Conservation (phyloP, 2,329 filamentous ascomycete species). For the Rutstroemia sp. region DNA sequence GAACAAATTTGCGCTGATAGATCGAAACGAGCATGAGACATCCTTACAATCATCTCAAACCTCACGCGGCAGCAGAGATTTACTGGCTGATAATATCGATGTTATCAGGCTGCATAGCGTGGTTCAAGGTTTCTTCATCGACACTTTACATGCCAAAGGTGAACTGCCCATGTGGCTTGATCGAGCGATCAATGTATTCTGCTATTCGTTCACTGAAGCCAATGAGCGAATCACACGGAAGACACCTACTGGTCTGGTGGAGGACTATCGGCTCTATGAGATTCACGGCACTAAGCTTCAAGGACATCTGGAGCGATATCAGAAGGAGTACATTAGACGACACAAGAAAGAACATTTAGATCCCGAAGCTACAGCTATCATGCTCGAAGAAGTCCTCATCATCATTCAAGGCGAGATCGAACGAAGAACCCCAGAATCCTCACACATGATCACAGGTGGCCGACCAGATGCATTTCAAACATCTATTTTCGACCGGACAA, state of each 20-base stretch:
- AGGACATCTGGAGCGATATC: conserved; percentile 35
- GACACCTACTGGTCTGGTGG: conserved; percentile 37
- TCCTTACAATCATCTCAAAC: conserved; percentile 22
- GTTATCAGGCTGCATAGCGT: conserved; percentile 44
- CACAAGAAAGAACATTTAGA: conserved; percentile 11
- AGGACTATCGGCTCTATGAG: conserved; percentile 45
- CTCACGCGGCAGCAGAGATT: conserved; percentile 35
- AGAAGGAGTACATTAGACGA: conserved; percentile 27
- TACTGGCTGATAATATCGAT: conserved; percentile 39
- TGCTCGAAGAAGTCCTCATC: conserved; percentile 33
- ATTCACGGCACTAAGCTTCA: conserved; percentile 44
- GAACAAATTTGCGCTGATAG: conserved; percentile 45
- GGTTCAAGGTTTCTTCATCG: conserved; percentile 46
- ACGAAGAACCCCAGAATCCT: conserved; percentile 35
- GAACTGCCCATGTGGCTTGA: conserved; percentile 42
- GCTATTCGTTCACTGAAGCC: conserved; percentile 41
- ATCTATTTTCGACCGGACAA: conserved; percentile 45
- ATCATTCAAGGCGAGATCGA: conserved; percentile 38
- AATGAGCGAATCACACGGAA: conserved; percentile 37
- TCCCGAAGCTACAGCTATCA: conserved; percentile 26
- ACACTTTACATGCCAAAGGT: conserved; percentile 35
- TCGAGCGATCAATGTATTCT: conserved; percentile 41
- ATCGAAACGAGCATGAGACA: conserved; percentile 39
- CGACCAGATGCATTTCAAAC: conserved; percentile 29
- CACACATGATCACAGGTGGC: conserved; percentile 33